Conservation (phyloP, 2,329 filamentous ascomycete species). For the Fusarium equiseti region DNA sequence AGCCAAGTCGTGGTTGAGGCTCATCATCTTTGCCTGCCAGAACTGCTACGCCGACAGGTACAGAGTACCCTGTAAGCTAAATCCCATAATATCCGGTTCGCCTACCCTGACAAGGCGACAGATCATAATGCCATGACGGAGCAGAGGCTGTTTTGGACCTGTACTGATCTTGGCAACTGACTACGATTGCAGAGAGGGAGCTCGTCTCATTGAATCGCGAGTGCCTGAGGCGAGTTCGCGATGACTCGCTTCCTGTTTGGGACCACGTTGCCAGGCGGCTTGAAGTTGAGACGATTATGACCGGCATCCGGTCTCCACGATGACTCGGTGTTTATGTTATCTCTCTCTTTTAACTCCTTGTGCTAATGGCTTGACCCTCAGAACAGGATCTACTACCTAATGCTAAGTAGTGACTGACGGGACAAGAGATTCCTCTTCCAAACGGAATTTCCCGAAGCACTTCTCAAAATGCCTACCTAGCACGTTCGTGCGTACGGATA, state of each 20-base stretch:
- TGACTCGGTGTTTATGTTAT: not conserved
- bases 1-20: not conserved
- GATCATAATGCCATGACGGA: slow-evolving; percentile 13
- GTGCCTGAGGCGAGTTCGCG: not conserved
- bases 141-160: slow-evolving; percentile 14
- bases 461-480: not conserved
- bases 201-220: not conserved
- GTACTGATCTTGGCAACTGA: slow-evolving; percentile 30
- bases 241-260: not conserved
- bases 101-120: slow-evolving; percentile 4
- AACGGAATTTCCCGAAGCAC: not conserved
- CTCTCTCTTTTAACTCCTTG: not conserved
- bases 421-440: not conserved
- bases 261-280: not conserved
- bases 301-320: not conserved
- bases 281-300: not conserved
- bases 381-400: not conserved
- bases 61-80: not conserved
- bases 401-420: not conserved
- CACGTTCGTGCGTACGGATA: not conserved
- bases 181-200: not conserved
- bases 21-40: not conserved
- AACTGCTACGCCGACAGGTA: not conserved
- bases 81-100: slow-evolving; percentile 5
- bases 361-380: not conserved